Evolutionary conservation across 768 basidiomycete genomes (phyloP), one percentile per base, ranked within the genome.

Genomic region (Mycena vulgaris): DNA sequence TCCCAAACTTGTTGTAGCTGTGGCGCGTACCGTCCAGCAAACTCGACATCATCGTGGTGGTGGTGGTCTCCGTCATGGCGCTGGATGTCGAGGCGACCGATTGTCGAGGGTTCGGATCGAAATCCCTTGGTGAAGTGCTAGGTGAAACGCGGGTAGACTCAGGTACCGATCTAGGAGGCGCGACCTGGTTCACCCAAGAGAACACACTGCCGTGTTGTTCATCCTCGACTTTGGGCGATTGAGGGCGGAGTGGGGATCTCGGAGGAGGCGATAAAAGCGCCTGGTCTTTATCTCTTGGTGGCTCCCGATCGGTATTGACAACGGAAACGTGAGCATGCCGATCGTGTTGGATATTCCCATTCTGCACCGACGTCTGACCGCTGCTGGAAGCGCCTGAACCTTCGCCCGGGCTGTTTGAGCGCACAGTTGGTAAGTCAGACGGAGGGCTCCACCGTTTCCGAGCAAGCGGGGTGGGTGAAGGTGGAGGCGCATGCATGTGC

Each of bases 1-100:
- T 95, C 47, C 90, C 93, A 79, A 89, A 95, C 77, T 89, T 91
- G 76, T 88, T 90, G 71, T 84, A 83, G 48, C 80, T 83, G 65
- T 79, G 80, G 39, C 84, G 82, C 57, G 80, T 83, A 61, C 82
- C 80, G 76, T 92, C 91, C 61, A 92, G 82, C 66, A 92, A 80
- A 71, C 91, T 93, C 59, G 93, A 93, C 76, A 89, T 85, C 30
- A 80, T 80, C 28, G 87, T 88, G 52, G 83, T 82, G 35, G 80
- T 74, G n/a, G 83, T 82, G 42, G 83, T 82, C 60, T 92, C 90
- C 33, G 90, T 91, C 79, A 89, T 81, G 72, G 83, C 85, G 69
- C 87, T 89, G 9, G 92, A 91, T 14, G 88, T 73, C 45, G 71
- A 73, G 49, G 27, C 88, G 56, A 91, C 82, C 28, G 92, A 93